These are phyloP conservation scores for Lichtheimia ornata DNA, from an alignment of 371 early-diverging fungal species.

Conservation along the genomic window DNA sequence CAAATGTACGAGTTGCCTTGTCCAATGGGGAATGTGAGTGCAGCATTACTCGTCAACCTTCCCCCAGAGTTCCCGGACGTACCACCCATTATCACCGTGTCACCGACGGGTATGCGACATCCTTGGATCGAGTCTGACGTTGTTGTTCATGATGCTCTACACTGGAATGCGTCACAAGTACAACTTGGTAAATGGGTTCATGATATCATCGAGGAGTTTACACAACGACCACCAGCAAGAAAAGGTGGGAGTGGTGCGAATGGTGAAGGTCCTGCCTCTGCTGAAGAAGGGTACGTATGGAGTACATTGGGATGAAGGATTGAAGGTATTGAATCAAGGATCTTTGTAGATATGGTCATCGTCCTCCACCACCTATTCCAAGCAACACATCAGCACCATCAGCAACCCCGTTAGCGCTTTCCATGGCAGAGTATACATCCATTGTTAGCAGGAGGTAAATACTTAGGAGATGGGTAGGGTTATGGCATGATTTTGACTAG, in stretches of 20 bases:
- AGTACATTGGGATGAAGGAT: too few species aligned
- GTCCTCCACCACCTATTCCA: conserved; percentile 51
- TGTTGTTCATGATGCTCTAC: conserved; percentile 40
- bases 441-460: conserved; percentile 29
- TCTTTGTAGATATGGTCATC: conserved; percentile 33
- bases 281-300: conserved; percentile 23
- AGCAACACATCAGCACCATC: conserved; percentile 7
- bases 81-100: conserved; percentile 60
- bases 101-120: conserved; percentile 55
- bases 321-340: too few species aligned
- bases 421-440: conserved; percentile 15
- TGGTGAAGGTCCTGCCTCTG: conserved; percentile 13
- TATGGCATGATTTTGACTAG: conserved; percentile 13
- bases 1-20: conserved; percentile 46
- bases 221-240: conserved; percentile 39
- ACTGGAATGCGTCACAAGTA: conserved; percentile 15
- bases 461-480: conserved; percentile 8
- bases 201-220: conserved; percentile 54
- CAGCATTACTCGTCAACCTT: conserved; percentile 41
- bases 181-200: conserved; percentile 55
- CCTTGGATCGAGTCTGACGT: conserved; percentile 59
- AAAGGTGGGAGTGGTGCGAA: conserved; percentile 8
- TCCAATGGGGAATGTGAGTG: conserved; percentile 19
- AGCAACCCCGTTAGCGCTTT: conserved; percentile 1
- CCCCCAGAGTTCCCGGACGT: conserved; percentile 57